phyloP scores from a whole-genome alignment of 2,329 filamentous ascomycete species.

The Claviceps cyperi region DNA sequence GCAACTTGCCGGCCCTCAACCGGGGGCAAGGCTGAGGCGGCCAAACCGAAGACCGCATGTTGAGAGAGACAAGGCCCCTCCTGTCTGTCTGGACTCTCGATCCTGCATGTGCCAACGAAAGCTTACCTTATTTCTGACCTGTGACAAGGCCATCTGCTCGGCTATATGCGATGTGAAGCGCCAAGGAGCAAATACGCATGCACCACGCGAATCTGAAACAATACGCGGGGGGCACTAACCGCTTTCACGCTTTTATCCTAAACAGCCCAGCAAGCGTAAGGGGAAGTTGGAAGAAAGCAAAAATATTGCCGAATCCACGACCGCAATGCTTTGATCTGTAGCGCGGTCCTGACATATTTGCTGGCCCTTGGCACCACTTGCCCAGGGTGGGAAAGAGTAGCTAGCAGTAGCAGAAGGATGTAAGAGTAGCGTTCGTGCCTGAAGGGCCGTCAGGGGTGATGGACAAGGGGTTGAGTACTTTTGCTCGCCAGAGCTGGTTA shows the following conservation, averaged over 20 bases:
- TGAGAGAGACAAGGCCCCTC: too few species aligned
- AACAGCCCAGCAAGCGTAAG: not conserved
- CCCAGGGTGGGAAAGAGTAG: too few species aligned
- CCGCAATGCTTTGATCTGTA: not conserved
- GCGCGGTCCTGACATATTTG: not conserved
- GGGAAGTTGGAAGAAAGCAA: not conserved
- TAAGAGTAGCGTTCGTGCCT: too few species aligned
- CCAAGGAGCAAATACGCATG: not conserved
- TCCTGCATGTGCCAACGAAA: too few species aligned
- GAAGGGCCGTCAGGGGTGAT: not conserved
- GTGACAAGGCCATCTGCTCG: not conserved
- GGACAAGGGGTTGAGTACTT: not conserved
- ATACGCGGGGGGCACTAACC: not conserved
- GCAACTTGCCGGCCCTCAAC: too few species aligned
- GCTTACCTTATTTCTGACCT: not conserved
- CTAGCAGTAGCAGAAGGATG: too few species aligned
- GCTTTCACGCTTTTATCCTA: not conserved
- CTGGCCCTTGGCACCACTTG: too few species aligned
- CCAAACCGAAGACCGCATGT: too few species aligned
- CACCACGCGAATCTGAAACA: not conserved
- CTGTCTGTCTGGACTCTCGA: too few species aligned
- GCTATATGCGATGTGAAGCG: not conserved
- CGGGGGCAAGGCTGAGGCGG: too few species aligned
- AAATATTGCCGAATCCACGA: not conserved
- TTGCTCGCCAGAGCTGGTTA: not conserved